These are phyloP conservation scores for Citrus unshiu DNA, from an alignment of 345 rosid species.

Conservation along the genomic window DNA sequence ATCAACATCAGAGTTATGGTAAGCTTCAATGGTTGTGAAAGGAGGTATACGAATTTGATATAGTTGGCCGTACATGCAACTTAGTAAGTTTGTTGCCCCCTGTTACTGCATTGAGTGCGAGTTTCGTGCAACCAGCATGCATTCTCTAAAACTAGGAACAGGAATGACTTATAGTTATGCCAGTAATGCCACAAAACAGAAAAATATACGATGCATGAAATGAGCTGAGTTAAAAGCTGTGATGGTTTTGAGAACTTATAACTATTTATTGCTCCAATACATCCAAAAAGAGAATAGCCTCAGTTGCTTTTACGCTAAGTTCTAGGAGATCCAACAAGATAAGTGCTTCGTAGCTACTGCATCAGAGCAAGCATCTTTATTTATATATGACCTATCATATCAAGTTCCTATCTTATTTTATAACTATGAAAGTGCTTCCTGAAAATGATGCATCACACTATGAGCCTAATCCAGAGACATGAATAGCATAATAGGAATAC, in stretches of 20 bases:
- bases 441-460: neutral
- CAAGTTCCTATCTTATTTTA: neutral
- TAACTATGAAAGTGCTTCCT: neutral
- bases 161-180: neutral
- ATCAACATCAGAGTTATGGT: neutral
- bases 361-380: neutral
- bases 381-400: neutral
- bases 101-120: neutral
- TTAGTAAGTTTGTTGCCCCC: neutral
- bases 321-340: neutral
- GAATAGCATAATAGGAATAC: neutral
- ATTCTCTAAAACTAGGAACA: neutral
- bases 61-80: neutral
- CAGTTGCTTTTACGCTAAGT: neutral
- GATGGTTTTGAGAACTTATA: neutral
- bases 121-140: neutral
- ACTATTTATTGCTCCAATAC: neutral
- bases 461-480: neutral
- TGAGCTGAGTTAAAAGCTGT: neutral
- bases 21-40: neutral
- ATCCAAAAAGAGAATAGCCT: neutral
- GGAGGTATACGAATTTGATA: neutral
- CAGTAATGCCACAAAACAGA: neutral
- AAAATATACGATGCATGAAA: neutral
- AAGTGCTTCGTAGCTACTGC: neutral